A percentile compares a stretch with the other conserved stretches of the same genome.
Conservation (phyloP, 2,329 filamentous ascomycete genomes). For the Colletotrichum noveboracense region DNA sequence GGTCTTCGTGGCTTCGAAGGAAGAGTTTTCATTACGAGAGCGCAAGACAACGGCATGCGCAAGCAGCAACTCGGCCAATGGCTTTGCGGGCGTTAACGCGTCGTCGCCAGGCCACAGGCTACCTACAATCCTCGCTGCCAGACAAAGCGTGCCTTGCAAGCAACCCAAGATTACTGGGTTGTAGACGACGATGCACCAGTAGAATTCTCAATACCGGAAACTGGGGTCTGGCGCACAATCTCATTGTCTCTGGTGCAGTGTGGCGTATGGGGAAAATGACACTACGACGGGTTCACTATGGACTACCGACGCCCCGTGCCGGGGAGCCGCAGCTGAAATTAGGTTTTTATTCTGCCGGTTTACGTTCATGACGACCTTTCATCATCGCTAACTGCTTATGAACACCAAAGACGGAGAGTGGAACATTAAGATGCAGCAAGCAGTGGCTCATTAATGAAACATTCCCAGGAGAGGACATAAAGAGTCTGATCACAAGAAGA, state of each 20-base stretch:
- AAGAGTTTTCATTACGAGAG: background rate
- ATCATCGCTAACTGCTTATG: background rate
- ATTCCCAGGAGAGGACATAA: background rate
- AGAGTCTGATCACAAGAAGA: background rate
- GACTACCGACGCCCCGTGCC: background rate
- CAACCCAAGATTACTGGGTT: background rate
- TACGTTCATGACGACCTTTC: background rate
- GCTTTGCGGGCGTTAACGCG: background rate
- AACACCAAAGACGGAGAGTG: background rate
- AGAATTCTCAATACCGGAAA: background rate
- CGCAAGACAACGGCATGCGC: background rate
- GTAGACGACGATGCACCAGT: background rate
- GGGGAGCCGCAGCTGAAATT: background rate
- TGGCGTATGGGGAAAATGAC: background rate
- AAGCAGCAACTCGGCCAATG: background rate
- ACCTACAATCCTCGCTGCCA: background rate
- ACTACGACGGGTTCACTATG: background rate
- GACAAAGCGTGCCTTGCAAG: background rate
- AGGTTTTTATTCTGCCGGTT: background rate
- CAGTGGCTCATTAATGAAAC: background rate
- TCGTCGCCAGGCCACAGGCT: background rate
- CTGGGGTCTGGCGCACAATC: background rate
- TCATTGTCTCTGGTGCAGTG: background rate
- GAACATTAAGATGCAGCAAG: background rate
- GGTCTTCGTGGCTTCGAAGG: background rate